Evolutionary conservation across 2,329 filamentous ascomycete genomes (phyloP).

Genomic region (Exophiala bonariae): DNA sequence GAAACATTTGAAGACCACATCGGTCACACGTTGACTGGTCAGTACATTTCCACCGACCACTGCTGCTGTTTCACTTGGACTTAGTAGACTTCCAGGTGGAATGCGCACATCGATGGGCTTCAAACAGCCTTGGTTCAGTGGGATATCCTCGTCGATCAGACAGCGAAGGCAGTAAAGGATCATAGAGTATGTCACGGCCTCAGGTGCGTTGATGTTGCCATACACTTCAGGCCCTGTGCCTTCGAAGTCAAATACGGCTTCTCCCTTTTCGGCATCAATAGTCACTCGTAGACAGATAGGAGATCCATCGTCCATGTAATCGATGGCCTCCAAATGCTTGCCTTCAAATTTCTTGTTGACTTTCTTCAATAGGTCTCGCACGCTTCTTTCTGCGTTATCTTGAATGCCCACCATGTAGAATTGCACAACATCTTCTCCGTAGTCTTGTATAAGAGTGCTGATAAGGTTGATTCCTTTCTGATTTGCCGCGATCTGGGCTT

Average conservation of each 20-base stretch:
- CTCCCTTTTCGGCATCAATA: constrained; percentile 72
- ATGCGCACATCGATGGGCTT: constrained; percentile 74
- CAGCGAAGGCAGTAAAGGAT: constrained; percentile 85
- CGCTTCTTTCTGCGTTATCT: constrained; percentile 73
- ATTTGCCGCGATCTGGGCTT: constrained; percentile 84
- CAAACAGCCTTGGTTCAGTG: constrained; percentile 82
- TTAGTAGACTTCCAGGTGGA: constrained; percentile 70
- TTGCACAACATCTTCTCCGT: constrained; percentile 73
- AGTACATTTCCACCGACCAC: constrained; percentile 83
- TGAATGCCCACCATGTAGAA: constrained; percentile 85
- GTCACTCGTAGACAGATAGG: constrained; percentile 73
- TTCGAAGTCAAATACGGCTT: constrained; percentile 75
- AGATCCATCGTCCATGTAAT: constrained; percentile 86
- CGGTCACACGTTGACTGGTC: constrained; percentile 76
- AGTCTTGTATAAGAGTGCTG: constrained; percentile 71
- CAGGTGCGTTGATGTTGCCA: constrained; percentile 76
- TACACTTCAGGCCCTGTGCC: constrained; percentile 80
- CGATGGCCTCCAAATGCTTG: constrained; percentile 69
- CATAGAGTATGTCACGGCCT: constrained; percentile 78
- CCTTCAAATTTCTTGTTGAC: constrained; percentile 70
- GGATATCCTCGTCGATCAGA: constrained; percentile 78
- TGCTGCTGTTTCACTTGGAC: constrained; percentile 72
- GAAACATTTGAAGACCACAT: constrained; percentile 80
- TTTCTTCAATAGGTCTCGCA: constrained; percentile 70
- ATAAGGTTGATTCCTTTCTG: constrained; percentile 82